Conservation (phyloP, 805 yeast genomes). For the Monosporozyma yasuniensis region DNA sequence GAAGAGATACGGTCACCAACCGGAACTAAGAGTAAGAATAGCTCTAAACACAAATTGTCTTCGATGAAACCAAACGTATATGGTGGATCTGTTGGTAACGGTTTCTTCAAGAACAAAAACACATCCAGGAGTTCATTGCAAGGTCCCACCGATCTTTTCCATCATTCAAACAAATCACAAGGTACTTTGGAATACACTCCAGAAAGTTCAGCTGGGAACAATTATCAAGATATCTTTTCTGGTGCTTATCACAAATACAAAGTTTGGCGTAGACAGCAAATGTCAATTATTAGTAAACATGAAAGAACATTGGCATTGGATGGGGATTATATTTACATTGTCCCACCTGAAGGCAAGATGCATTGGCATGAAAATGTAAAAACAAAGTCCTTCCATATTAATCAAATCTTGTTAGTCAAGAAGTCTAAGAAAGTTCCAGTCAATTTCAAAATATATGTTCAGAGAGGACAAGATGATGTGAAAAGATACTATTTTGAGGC, state of each 20-base stretch:
- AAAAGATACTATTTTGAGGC: conserved; percentile 89
- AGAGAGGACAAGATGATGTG: conserved; percentile 50
- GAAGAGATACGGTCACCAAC: conserved; percentile 6
- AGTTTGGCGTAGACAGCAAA: conserved; percentile 82
- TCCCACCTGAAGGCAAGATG: conserved; percentile 69
- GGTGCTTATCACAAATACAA: conserved; percentile 74
- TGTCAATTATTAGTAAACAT: conserved; percentile 64
- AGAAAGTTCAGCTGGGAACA: conserved; percentile 11
- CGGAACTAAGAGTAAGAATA: conserved; percentile 10
- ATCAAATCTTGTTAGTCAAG: conserved; percentile 66
- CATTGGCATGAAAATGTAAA: conserved; percentile 68
- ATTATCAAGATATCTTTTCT: conserved; percentile 28
- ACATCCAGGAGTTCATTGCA: conserved; percentile 28
- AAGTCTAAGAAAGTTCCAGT: conserved; percentile 68
- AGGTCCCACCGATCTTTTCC: conserved; percentile 12
- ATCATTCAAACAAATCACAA: conserved; percentile 13
- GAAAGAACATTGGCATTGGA: conserved; percentile 82
- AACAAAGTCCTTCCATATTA: conserved; percentile 78
- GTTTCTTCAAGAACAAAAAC: conserved; percentile 31
- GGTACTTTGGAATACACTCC: conserved; percentile 9
- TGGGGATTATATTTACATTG: conserved; percentile 86
- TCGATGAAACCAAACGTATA: background rate
- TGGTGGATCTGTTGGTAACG: conserved; percentile 8
- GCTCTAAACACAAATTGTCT: conserved; percentile 4
- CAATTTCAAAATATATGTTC: conserved; percentile 73